phyloP scores from a whole-genome alignment of 495 filamentous ascomycete species.

The Trichoderma reesei region DNA sequence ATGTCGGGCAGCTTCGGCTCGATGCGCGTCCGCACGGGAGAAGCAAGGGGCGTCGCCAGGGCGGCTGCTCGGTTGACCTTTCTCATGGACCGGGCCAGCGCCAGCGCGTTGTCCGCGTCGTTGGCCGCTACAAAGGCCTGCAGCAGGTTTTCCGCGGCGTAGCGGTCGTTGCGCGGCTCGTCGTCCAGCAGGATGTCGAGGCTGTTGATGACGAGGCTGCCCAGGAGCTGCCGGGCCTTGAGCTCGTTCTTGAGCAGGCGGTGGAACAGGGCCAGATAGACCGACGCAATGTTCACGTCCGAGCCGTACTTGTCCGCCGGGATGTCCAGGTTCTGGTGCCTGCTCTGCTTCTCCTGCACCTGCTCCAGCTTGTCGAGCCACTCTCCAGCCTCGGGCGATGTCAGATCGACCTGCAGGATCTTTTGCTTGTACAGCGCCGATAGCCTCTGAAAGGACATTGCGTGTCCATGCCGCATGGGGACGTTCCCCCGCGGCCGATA shows the following conservation, averaged over 20 bases:
- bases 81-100: slow-evolving; percentile 9
- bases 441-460: slow-evolving; percentile 6
- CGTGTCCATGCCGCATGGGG: neutral
- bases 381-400: neutral
- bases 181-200: slow-evolving; percentile 11
- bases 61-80: neutral
- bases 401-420: neutral
- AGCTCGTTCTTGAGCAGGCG: neutral
- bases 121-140: slow-evolving; percentile 3
- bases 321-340: slow-evolving; percentile 10
- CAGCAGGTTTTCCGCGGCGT: slow-evolving; percentile 9
- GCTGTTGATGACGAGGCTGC: neutral
- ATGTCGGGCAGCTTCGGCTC: slow-evolving; percentile 12
- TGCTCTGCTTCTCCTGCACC: slow-evolving; percentile 7
- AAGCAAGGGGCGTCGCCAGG: neutral
- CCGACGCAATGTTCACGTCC: slow-evolving; percentile 8
- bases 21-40: neutral
- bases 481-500: slow-evolving; percentile 10
- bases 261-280: slow-evolving; percentile 10
- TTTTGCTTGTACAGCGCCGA: slow-evolving; percentile 8
- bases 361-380: slow-evolving; percentile 9
- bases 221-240: neutral
- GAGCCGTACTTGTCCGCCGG: slow-evolving; percentile 5
- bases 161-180: slow-evolving; percentile 10
- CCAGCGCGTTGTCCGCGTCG: slow-evolving; percentile 7